Evolutionary conservation across 2,329 filamentous ascomycete genomes (phyloP), one percentile per base, ranked within the genome.

Genomic region (Mycosphaerella sp.): DNA sequence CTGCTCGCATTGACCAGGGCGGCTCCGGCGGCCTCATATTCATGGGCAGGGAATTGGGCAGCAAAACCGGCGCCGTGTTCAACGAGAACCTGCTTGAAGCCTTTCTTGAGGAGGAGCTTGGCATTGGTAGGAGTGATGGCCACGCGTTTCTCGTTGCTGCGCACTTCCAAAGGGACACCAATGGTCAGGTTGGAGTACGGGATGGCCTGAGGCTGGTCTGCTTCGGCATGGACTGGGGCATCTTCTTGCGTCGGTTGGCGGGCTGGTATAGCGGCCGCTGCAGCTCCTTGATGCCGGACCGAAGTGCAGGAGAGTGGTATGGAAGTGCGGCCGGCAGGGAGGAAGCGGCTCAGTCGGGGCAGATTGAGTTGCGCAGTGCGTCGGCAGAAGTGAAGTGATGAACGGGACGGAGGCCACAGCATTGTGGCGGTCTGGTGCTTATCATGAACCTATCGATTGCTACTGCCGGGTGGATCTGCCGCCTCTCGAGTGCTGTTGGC

Each of bases 91-190:
- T 83, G 82, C 34, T 78, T 79, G 69, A 89, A 93, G 34, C 89
- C 90, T 70, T 95, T 95, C 70, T 95, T 95, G 59, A 91, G 80
- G 1, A 95, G 74, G 1, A 95, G 74, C 1, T 84, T 80, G 12
- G 90, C 87, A 73, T 95, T 95, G 59, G 87, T 82, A 1, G 90
- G 90, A 0, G 88, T 92, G 53, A 95, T 78, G 31, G 90, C 88
- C 11, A 95, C 89, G 48, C 90, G 86, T 41, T 86, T 83, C 73
- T 95, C 90, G 54, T 84, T 82, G 0, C 83, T 80, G 64, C 80
- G 89, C n/a, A 81, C 85, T 71, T 95, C 90, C 54, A 80, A 82
- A 11, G 89, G 89, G 3, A 93, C 81, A 54, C 89, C 89, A 45
- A 95, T 82, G 3, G 83, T 86, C 53, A 95, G 78, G 43, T 84